These are phyloP conservation scores for Fraxinus albicans DNA, from an alignment of 305 asterid species.

Conservation along the genomic window DNA sequence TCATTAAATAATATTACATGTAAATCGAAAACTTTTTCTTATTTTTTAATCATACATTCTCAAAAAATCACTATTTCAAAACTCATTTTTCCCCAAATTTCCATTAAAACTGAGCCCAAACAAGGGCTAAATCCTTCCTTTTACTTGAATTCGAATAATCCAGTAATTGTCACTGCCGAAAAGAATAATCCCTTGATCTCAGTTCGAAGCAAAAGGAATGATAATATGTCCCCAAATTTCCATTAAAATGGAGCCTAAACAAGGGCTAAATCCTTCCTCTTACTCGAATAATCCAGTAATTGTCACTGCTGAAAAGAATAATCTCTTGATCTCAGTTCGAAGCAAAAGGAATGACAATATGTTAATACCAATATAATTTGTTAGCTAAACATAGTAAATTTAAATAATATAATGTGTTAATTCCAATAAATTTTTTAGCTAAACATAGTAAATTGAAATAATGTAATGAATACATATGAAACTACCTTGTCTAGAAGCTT, in stretches of 20 bases:
- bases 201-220: background rate
- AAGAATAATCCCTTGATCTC: background rate
- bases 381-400: background rate
- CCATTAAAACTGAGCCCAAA: no score
- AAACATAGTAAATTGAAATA: background rate
- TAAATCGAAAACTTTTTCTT: no score
- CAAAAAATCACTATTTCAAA: no score
- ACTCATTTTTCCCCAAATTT: background rate
- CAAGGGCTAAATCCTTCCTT: background rate
- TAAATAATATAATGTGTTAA: background rate
- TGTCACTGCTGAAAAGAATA: background rate
- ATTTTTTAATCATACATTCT: no score
- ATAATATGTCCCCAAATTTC: background rate
- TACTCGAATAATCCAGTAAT: background rate
- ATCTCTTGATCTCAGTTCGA: background rate
- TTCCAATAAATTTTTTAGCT: background rate
- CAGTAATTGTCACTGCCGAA: background rate
- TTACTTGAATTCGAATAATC: background rate
- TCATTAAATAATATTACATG: no score
- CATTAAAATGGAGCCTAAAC: no score
- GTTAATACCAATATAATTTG: background rate
- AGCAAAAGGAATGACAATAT: background rate
- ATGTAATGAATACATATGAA: background rate
- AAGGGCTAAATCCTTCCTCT: background rate
- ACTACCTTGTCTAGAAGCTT: background rate